Evolutionary conservation across 495 filamentous ascomycete genomes (phyloP).

Genomic region (Podospora pseudopauciseta): DNA sequence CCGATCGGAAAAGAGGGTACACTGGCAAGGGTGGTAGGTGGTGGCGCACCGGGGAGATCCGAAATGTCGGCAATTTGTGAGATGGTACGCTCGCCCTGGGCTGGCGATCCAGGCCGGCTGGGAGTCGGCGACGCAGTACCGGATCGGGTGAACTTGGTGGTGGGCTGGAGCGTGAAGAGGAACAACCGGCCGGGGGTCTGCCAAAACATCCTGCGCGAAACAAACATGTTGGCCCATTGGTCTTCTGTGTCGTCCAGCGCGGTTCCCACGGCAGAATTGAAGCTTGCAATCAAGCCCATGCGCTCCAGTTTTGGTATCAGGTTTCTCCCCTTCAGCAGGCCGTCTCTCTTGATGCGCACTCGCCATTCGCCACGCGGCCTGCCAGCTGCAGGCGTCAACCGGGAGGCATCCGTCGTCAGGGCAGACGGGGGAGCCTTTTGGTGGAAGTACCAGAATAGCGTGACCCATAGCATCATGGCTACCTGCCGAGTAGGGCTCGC

Average conservation of each 20-base stretch:
- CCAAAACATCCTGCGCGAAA: slow-evolving; percentile 80
- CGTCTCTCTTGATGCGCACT: slow-evolving; percentile 78
- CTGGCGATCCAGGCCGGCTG: slow-evolving; percentile 61
- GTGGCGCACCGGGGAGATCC: slow-evolving; percentile 29
- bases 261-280: slow-evolving; percentile 71
- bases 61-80: slow-evolving; percentile 25
- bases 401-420: slow-evolving; percentile 59
- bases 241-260: slow-evolving; percentile 59
- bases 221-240: slow-evolving; percentile 78
- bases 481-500: slow-evolving; percentile 79
- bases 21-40: slow-evolving; percentile 35
- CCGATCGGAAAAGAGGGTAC: slow-evolving; percentile 46
- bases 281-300: slow-evolving; percentile 77
- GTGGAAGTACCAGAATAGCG: slow-evolving; percentile 96
- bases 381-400: slow-evolving; percentile 60
- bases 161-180: slow-evolving; percentile 77
- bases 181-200: slow-evolving; percentile 83
- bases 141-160: slow-evolving; percentile 42
- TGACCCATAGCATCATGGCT: slow-evolving; percentile 95
- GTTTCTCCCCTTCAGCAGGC: slow-evolving; percentile 76
- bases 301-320: slow-evolving; percentile 86
- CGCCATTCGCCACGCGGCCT: slow-evolving; percentile 84
- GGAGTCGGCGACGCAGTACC: slow-evolving; percentile 52
- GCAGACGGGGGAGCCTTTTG: slow-evolving; percentile 56
- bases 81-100: slow-evolving; percentile 36